Conservation (phyloP, 2,329 filamentous ascomycete genomes). For the Penicillium sp. region DNA sequence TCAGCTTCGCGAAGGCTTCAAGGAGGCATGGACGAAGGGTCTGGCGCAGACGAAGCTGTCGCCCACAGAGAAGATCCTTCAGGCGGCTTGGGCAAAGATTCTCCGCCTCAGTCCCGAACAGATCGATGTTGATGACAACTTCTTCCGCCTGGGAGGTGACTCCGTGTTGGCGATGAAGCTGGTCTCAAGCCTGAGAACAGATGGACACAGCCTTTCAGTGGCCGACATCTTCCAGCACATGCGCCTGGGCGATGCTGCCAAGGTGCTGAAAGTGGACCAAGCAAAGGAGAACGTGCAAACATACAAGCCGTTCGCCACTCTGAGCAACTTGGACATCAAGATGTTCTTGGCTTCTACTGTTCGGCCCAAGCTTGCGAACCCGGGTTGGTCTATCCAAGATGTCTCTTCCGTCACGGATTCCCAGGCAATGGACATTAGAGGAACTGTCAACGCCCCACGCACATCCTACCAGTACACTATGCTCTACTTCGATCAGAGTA, state of each 20-base stretch:
- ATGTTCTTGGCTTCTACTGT: conserved; percentile 50
- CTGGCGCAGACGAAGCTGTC: conserved; percentile 34
- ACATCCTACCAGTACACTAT: conserved; percentile 66
- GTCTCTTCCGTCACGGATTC: conserved; percentile 59
- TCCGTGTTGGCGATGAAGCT: conserved; percentile 62
- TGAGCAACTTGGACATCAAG: conserved; percentile 40
- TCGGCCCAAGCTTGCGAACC: conserved; percentile 51
- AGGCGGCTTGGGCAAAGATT: conserved; percentile 32
- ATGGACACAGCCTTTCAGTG: conserved; percentile 48
- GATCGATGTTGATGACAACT: conserved; percentile 58
- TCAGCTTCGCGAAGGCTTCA: conserved; percentile 20
- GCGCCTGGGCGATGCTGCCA: conserved; percentile 56
- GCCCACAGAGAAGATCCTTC: conserved; percentile 38
- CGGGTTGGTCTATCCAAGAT: conserved; percentile 54
- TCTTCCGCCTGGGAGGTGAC: conserved; percentile 63
- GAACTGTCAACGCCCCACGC: conserved; percentile 58
- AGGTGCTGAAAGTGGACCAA: conserved; percentile 45
- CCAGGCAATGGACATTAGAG: conserved; percentile 61
- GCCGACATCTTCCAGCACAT: conserved; percentile 52
- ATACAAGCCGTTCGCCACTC: conserved; percentile 54
- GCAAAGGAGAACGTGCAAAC: conserved; percentile 23
- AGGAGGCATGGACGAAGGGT: conserved; percentile 36
- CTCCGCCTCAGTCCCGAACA: conserved; percentile 34
- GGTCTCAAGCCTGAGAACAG: conserved; percentile 47
- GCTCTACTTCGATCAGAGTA: conserved; percentile 55